phyloP scores from a whole-genome alignment of 2,329 filamentous ascomycete genomes.

The Neofusicoccum cordaticola region DNA sequence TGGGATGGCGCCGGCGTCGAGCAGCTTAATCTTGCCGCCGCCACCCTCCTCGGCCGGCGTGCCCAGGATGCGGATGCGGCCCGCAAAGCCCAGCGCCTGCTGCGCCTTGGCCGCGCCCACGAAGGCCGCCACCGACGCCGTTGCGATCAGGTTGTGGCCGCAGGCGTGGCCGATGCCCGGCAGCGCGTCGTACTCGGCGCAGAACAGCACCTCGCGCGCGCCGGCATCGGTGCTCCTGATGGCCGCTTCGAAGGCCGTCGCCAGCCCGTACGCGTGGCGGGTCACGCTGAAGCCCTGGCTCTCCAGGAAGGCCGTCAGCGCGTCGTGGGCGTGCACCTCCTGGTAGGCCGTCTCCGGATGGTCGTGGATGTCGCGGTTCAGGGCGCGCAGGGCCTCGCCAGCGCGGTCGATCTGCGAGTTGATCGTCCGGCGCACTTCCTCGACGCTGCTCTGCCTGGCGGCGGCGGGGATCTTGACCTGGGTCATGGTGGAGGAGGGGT shows the following conservation, averaged over 20 bases:
- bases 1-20: conserved; percentile 43
- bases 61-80: conserved; percentile 49
- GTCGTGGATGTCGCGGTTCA: conserved; percentile 24
- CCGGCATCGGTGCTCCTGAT: conserved; percentile 26
- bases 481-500: background rate
- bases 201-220: conserved; percentile 42
- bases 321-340: conserved; percentile 26
- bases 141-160: conserved; percentile 56
- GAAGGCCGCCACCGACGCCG: conserved; percentile 47
- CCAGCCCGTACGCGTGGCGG: conserved; percentile 32
- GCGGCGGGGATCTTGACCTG: background rate
- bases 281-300: conserved; percentile 25
- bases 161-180: conserved; percentile 54
- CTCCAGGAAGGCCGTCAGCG: conserved; percentile 22
- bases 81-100: conserved; percentile 40
- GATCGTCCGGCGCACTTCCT: background rate
- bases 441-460: background rate
- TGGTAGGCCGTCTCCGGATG: conserved; percentile 25
- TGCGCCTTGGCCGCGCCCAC: conserved; percentile 49
- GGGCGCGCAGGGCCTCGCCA: conserved; percentile 17
- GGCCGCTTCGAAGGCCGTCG: conserved; percentile 34
- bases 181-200: conserved; percentile 51
- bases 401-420: conserved; percentile 17
- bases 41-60: conserved; percentile 56
- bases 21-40: conserved; percentile 51